Evolutionary conservation across 2,329 filamentous ascomycete species (phyloP).

Genomic region (Thelonectria olida): DNA sequence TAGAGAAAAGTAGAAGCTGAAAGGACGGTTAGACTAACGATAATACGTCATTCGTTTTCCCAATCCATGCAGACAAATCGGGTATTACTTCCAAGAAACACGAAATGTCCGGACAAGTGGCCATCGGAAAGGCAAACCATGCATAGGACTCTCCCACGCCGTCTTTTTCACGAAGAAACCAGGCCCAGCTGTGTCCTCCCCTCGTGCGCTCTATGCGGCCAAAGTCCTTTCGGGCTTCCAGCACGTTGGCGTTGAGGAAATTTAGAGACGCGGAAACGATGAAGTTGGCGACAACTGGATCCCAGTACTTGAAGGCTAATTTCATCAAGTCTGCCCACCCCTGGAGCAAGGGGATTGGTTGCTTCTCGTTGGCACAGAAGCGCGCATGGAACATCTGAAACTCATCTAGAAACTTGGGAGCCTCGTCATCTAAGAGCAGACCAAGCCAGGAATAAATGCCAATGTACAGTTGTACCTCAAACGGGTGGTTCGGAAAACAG

Average conservation of each 20-base stretch:
- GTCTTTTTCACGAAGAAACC: slow-evolving; percentile 25
- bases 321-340: slow-evolving; percentile 21
- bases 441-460: slow-evolving; percentile 19
- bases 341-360: slow-evolving; percentile 5
- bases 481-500: slow-evolving; percentile 19
- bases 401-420: not conserved
- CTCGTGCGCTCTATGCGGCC: not conserved
- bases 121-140: slow-evolving; percentile 20
- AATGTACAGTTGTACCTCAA: slow-evolving; percentile 14
- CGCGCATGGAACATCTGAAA: slow-evolving; percentile 18
- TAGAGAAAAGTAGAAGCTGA: accelerated
- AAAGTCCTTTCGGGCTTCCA: slow-evolving; percentile 15
- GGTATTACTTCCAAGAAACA: slow-evolving; percentile 22
- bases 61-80: slow-evolving; percentile 14
- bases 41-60: slow-evolving; percentile 5
- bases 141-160: slow-evolving; percentile 17
- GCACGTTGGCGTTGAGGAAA: slow-evolving; percentile 16
- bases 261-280: slow-evolving; percentile 16
- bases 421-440: slow-evolving; percentile 19
- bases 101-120: slow-evolving; percentile 5
- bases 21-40: not conserved
- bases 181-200: slow-evolving; percentile 14
- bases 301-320: slow-evolving; percentile 10
- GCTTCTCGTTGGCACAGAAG: not conserved
- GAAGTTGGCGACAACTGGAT: slow-evolving; percentile 17